Conservation (phyloP, 192 early-diverging fungal genomes). For the Backusella liffmaniae region DNA sequence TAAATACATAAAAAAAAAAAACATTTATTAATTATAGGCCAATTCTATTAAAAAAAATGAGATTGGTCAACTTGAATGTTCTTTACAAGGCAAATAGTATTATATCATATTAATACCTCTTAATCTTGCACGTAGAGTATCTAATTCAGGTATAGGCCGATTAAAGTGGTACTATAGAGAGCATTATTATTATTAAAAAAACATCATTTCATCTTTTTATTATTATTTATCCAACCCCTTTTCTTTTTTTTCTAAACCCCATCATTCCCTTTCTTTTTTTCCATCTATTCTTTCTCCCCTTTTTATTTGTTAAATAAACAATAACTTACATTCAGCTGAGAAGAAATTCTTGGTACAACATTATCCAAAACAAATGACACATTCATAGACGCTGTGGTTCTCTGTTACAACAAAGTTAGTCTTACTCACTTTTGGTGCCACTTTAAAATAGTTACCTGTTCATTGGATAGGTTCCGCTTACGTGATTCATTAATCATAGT, state of each 20-base stretch:
- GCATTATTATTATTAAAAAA: constrained; percentile 1
- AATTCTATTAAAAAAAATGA: constrained; percentile 10
- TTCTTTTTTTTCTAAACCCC: not conserved
- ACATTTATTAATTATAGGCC: constrained; percentile 11
- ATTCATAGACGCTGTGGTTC: constrained; percentile 45
- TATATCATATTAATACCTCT: constrained; percentile 38
- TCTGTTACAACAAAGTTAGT: constrained; percentile 14
- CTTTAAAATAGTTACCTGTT: constrained; percentile 40
- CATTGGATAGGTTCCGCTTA: constrained; percentile 36
- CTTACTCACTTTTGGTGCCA: not conserved
- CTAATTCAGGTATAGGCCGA: constrained; percentile 79
- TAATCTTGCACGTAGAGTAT: constrained; percentile 49
- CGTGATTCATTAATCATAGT: constrained; percentile 52
- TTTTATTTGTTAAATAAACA: not conserved
- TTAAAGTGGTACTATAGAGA: constrained; percentile 64
- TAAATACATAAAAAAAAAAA: not conserved
- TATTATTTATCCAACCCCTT: not conserved
- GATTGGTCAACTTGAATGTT: not conserved
- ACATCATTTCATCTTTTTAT: not conserved
- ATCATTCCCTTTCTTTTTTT: not conserved
- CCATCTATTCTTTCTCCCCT: not conserved
- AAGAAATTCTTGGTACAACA: constrained; percentile 54
- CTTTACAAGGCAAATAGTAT: not conserved
- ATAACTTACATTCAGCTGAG: constrained; percentile 52
- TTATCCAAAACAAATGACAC: constrained; percentile 56